Evolutionary conservation across 2,329 filamentous ascomycete genomes (phyloP).

Genomic region (Claviceps capensis): DNA sequence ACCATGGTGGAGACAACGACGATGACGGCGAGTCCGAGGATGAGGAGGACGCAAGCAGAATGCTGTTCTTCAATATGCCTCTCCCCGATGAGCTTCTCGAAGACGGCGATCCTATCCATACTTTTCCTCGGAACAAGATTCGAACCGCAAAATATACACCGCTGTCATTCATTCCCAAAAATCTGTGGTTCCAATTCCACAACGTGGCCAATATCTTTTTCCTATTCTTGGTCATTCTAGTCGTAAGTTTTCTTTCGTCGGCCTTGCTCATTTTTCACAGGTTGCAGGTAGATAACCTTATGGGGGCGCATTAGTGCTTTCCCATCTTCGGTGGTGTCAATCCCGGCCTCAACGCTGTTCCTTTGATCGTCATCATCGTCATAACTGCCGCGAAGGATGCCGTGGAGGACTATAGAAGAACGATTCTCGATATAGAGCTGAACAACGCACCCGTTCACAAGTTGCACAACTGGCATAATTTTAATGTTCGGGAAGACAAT

Average conservation of each 20-base stretch:
- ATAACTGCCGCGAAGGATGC: slow-evolving; percentile 90
- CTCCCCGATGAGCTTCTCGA: slow-evolving; percentile 63
- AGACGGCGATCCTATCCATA: slow-evolving; percentile 55
- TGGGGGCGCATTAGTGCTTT: slow-evolving; percentile 56
- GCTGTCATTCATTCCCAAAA: slow-evolving; percentile 89
- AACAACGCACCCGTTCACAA: slow-evolving; percentile 95
- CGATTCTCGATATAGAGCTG: slow-evolving; percentile 77
- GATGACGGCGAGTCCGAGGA: slow-evolving; percentile 23
- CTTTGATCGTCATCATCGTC: slow-evolving; percentile 80
- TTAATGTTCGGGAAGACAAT: slow-evolving; percentile 80
- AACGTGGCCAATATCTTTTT: slow-evolving; percentile 99
- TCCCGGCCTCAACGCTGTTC: slow-evolving; percentile 78
- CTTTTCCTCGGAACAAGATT: slow-evolving; percentile 88
- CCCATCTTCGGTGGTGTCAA: slow-evolving; percentile 89
- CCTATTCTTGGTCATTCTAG: slow-evolving; percentile 86
- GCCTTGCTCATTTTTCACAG: background rate
- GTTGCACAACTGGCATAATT: slow-evolving; percentile 77
- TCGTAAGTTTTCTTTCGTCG: slow-evolving; percentile 44
- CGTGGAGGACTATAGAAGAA: slow-evolving; percentile 88
- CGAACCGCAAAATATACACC: slow-evolving; percentile 96
- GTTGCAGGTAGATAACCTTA: background rate
- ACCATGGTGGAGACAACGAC: slow-evolving; percentile 21
- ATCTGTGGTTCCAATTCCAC: slow-evolving; percentile 95
- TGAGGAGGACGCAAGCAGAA: slow-evolving; percentile 34
- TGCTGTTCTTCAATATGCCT: slow-evolving; percentile 74